phyloP scores from a whole-genome alignment of 495 filamentous ascomycete species.

The Penicillium coffeae region DNA sequence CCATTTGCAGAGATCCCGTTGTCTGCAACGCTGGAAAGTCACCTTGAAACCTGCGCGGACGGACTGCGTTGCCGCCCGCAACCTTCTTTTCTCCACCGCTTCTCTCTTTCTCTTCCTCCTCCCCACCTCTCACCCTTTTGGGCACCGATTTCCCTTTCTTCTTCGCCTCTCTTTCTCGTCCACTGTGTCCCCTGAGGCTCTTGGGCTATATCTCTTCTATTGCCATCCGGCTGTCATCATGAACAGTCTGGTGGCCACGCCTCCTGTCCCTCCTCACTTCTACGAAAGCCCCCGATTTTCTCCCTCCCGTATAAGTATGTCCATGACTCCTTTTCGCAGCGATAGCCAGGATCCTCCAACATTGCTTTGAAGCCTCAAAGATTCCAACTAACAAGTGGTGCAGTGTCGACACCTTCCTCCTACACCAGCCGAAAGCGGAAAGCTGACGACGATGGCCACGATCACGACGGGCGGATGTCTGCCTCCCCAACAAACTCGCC shows the following conservation, averaged over 20 bases:
- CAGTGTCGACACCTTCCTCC: conserved; percentile 55
- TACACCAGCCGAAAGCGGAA: conserved; percentile 74
- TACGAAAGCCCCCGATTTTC: conserved; percentile 68
- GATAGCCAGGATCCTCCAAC: no score
- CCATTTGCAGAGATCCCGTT: conserved; percentile 14
- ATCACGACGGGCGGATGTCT: conserved; percentile 76
- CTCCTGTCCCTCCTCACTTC: conserved; percentile 72
- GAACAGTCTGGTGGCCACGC: conserved; percentile 61
- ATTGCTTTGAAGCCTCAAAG: no score
- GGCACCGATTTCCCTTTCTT: conserved; percentile 28
- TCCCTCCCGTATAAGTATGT: conserved; percentile 64
- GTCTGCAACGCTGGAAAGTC: conserved; percentile 24
- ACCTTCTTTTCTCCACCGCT: conserved; percentile 40
- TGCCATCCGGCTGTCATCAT: conserved; percentile 49
- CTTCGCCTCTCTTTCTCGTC: conserved; percentile 13
- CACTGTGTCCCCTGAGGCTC: conserved; percentile 12
- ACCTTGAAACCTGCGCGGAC: conserved; percentile 22
- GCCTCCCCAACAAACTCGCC: conserved; percentile 79
- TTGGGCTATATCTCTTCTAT: conserved; percentile 2
- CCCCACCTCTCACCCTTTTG: conserved; percentile 36
- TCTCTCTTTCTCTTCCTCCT: conserved; percentile 34
- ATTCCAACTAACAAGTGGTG: conserved; percentile 18
- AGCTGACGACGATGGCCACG: conserved; percentile 71
- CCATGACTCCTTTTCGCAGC: background rate
- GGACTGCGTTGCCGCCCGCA: conserved; percentile 46